Evolutionary conservation across 1,139 yeast species (phyloP).

Genomic region (Candida sojae): DNA sequence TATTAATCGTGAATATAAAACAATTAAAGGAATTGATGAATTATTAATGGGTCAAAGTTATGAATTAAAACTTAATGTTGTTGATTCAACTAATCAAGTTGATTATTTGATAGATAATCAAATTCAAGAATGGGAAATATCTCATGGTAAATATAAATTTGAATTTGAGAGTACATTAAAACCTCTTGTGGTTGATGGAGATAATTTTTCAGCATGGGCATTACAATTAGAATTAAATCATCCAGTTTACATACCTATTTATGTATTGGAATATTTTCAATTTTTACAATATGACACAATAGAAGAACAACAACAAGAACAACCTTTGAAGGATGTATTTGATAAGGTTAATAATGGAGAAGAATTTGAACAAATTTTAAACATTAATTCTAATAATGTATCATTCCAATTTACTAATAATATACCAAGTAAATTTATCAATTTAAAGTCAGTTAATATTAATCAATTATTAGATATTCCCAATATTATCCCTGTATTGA

Average conservation of each 20-base stretch:
- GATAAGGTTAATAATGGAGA: conserved; percentile 23
- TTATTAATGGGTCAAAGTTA: conserved; percentile 18
- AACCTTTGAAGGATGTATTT: conserved; percentile 13
- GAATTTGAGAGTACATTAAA: conserved; percentile 13
- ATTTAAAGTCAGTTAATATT: conserved; percentile 24
- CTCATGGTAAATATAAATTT: conserved; percentile 6
- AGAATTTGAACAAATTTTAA: conserved; percentile 13
- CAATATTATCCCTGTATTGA: conserved; percentile 27
- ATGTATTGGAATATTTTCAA: conserved; percentile 34
- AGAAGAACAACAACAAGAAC: not conserved
- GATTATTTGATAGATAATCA: conserved; percentile 24
- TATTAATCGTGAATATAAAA: conserved; percentile 25
- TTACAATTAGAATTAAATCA: conserved; percentile 26
- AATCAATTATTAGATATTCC: conserved; percentile 26
- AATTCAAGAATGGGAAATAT: conserved; percentile 21
- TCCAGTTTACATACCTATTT: conserved; percentile 28
- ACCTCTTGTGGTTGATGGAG: conserved; percentile 6
- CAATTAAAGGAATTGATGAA: conserved; percentile 4
- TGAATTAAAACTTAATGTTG: conserved; percentile 9
- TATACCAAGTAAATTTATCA: conserved; percentile 17
- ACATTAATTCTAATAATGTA: conserved; percentile 5
- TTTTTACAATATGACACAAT: conserved; percentile 15
- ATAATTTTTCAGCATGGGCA: conserved; percentile 15
- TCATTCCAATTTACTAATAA: conserved; percentile 12
- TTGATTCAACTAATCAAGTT: conserved; percentile 8